phyloP scores from a whole-genome alignment of 2,329 filamentous ascomycete genomes.

The Venturia aucupariae region DNA sequence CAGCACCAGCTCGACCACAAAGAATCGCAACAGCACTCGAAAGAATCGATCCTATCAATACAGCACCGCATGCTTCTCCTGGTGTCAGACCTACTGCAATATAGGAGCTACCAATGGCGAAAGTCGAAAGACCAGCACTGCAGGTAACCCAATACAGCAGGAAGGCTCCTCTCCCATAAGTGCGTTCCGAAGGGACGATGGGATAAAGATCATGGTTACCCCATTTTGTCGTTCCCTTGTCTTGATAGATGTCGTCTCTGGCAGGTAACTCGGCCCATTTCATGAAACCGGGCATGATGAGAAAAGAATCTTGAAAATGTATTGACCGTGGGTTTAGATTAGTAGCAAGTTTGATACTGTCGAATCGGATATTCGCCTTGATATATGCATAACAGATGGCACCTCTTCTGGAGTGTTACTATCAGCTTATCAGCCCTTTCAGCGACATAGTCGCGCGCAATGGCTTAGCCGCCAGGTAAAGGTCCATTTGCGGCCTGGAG shows the following conservation, averaged over 20 bases:
- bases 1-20: constrained; percentile 3
- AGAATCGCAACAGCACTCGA: not conserved
- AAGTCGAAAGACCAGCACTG: constrained; percentile 3
- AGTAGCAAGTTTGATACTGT: not conserved
- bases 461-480: not conserved
- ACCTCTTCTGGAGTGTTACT: not conserved
- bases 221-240: constrained; percentile 8
- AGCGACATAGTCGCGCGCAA: not conserved
- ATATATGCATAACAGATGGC: not conserved
- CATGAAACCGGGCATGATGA: not conserved
- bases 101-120: constrained; percentile 8
- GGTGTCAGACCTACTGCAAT: constrained; percentile 4
- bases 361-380: not conserved
- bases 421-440: not conserved
- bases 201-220: constrained; percentile 5
- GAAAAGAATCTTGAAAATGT: not conserved
- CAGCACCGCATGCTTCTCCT: constrained; percentile 3
- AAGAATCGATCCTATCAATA: not conserved
- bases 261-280: constrained; percentile 6
- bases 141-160: constrained; percentile 3
- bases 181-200: not conserved
- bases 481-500: not conserved
- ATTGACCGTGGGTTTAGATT: not conserved
- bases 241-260: not conserved
- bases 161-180: constrained; percentile 1